Evolutionary conservation across 1,284 basidiomycete genomes (phyloP).

Genomic region (Sphagnurus paluster): DNA sequence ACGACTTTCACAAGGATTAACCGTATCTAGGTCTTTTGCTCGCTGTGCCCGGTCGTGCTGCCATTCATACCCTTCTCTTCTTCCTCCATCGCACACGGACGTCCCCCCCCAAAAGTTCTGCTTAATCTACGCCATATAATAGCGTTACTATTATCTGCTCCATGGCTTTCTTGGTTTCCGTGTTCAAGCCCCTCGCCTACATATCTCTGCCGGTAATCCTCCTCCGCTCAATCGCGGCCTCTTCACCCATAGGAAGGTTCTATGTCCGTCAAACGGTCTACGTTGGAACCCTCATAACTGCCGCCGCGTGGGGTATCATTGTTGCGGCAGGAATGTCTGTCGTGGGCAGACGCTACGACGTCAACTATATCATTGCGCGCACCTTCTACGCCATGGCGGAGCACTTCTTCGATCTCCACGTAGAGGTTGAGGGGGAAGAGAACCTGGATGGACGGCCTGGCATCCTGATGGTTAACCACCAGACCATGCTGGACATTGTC

Average conservation of each 20-base stretch:
- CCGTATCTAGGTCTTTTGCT: slow-evolving; percentile 14
- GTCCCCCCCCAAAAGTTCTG: no score
- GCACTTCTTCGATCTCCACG: slow-evolving; percentile 65
- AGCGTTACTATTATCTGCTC: slow-evolving; percentile 1
- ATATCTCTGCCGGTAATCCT: slow-evolving; percentile 68
- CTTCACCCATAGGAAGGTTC: slow-evolving; percentile 60
- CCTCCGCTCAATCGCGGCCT: slow-evolving; percentile 55
- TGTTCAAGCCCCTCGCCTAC: slow-evolving; percentile 73
- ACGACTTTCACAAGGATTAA: slow-evolving; percentile 1
- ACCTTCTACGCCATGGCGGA: slow-evolving; percentile 79
- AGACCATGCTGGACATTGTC: slow-evolving; percentile 88
- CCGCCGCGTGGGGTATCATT: slow-evolving; percentile 77
- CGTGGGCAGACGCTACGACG: slow-evolving; percentile 77
- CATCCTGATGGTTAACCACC: slow-evolving; percentile 91
- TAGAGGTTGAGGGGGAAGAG: slow-evolving; percentile 88
- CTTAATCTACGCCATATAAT: slow-evolving; percentile 9
- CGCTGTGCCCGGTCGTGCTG: slow-evolving; percentile 9
- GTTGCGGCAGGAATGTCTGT: slow-evolving; percentile 72
- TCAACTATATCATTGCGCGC: slow-evolving; percentile 84
- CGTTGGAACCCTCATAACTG: slow-evolving; percentile 70
- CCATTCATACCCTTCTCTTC: slow-evolving; percentile 10
- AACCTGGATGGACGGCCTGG: slow-evolving; percentile 68
- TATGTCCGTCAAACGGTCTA: slow-evolving; percentile 79
- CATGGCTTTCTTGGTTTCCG: slow-evolving; percentile 60
- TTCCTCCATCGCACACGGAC: no score